phyloP scores from a whole-genome alignment of 441 rosid genomes.

The Pelargonium fulgidum region DNA sequence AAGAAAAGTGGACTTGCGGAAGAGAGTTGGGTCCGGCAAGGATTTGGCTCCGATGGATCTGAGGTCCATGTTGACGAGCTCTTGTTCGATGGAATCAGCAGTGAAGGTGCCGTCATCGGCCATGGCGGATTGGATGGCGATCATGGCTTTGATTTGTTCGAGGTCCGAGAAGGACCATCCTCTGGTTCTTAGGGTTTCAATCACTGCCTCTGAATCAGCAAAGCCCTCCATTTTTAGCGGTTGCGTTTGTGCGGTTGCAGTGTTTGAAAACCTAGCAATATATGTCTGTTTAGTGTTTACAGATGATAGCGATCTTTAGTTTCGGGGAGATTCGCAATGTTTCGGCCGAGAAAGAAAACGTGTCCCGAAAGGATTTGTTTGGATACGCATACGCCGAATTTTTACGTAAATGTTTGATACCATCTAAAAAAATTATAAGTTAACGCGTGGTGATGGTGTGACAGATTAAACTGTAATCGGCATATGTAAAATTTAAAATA shows the following conservation, averaged over 20 bases:
- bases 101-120: slow-evolving; percentile 36
- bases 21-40: slow-evolving; percentile 41
- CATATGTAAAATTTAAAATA: too few species aligned
- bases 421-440: too few species aligned
- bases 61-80: slow-evolving; percentile 71
- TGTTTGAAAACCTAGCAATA: not conserved
- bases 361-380: too few species aligned
- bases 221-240: slow-evolving; percentile 21
- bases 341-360: too few species aligned
- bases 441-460: too few species aligned
- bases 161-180: slow-evolving; percentile 66
- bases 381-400: too few species aligned
- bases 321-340: too few species aligned
- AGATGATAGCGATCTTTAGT: too few species aligned
- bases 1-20: slow-evolving; percentile 47
- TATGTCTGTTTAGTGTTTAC: too few species aligned
- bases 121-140: slow-evolving; percentile 36
- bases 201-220: slow-evolving; percentile 28
- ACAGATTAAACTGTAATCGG: too few species aligned
- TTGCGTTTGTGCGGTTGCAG: not conserved
- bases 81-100: slow-evolving; percentile 51
- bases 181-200: slow-evolving; percentile 45
- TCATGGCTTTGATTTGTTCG: slow-evolving; percentile 34
- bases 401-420: too few species aligned
- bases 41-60: slow-evolving; percentile 57